phyloP scores from a whole-genome alignment of 331 rosid species.

The Saraca asoca region DNA sequence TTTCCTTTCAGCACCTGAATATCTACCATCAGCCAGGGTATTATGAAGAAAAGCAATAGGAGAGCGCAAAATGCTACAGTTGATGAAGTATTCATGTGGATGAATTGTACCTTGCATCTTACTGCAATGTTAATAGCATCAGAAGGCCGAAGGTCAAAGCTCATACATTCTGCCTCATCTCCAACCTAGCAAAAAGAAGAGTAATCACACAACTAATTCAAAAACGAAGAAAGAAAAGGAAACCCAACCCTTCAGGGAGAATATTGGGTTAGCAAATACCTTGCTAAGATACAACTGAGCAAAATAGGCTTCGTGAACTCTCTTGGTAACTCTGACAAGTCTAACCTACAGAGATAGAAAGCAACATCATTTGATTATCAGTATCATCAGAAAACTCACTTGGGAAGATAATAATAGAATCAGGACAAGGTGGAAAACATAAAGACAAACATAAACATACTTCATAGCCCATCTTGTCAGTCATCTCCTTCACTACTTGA shows the following conservation, averaged over 20 bases:
- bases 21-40: constrained; percentile 12
- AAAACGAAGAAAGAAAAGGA: neutral
- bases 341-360: constrained; percentile 60
- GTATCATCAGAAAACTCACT: constrained; percentile 7
- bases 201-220: too few species aligned
- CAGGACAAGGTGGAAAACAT: constrained; percentile 16
- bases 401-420: constrained; percentile 23
- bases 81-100: constrained; percentile 14
- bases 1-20: neutral
- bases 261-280: constrained; percentile 45
- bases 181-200: constrained; percentile 51
- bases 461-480: constrained; percentile 92
- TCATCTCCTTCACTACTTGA: constrained; percentile 92
- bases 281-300: constrained; percentile 89
- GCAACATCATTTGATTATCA: constrained; percentile 28
- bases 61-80: constrained; percentile 14
- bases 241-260: neutral
- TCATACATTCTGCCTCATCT: constrained; percentile 60
- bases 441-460: constrained; percentile 47
- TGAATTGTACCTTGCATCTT: constrained; percentile 77
- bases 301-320: constrained; percentile 95
- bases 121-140: constrained; percentile 98
- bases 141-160: constrained; percentile 97
- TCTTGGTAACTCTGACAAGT: constrained; percentile 82
- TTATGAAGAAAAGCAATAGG: constrained; percentile 20